A percentile compares a stretch with the other conserved stretches of the same genome.
These are phyloP conservation scores for Beta macrorhiza DNA, from an alignment of 179 eudicot genomes.

Conservation along the genomic window DNA sequence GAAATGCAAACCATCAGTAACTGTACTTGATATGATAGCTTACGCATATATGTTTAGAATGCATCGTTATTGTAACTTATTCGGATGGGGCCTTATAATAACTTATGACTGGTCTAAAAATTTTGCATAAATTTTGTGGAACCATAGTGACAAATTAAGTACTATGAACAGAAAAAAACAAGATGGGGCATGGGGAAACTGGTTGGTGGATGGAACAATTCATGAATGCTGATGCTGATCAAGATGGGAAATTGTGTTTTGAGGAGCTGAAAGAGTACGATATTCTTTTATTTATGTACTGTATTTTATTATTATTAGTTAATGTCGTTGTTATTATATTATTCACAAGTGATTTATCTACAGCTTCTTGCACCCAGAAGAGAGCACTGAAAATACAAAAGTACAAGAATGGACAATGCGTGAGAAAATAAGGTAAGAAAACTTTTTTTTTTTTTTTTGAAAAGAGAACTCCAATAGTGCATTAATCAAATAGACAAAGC, in stretches of 20 bases:
- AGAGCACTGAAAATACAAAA: constrained; percentile 30
- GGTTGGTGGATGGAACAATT: constrained; percentile 61
- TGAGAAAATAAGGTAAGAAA: constrained; percentile 38
- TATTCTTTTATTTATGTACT: neutral
- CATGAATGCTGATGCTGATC: constrained; percentile 41
- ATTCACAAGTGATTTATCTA: constrained; percentile 2
- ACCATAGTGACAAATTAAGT: neutral
- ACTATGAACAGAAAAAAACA: constrained; percentile 32
- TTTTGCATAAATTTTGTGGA: too few relatives aligned
- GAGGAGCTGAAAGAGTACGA: constrained; percentile 40
- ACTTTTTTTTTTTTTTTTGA: too few relatives aligned
- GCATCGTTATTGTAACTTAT: too few relatives aligned
- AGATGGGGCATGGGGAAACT: constrained; percentile 35
- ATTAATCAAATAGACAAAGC: too few relatives aligned
- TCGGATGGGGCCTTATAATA: too few relatives aligned
- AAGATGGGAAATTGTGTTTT: constrained; percentile 30
- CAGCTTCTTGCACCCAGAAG: constrained; percentile 55
- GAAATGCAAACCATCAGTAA: too few relatives aligned
- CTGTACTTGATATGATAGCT: too few relatives aligned
- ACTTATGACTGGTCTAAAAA: too few relatives aligned
- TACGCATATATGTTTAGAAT: too few relatives aligned
- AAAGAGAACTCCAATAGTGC: too few relatives aligned
- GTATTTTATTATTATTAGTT: too few relatives aligned
- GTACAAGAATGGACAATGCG: constrained; percentile 37
- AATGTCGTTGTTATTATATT: too few relatives aligned